phyloP scores from a whole-genome alignment of 2,329 filamentous ascomycete genomes.

The Cladosporium cucumerinum region DNA sequence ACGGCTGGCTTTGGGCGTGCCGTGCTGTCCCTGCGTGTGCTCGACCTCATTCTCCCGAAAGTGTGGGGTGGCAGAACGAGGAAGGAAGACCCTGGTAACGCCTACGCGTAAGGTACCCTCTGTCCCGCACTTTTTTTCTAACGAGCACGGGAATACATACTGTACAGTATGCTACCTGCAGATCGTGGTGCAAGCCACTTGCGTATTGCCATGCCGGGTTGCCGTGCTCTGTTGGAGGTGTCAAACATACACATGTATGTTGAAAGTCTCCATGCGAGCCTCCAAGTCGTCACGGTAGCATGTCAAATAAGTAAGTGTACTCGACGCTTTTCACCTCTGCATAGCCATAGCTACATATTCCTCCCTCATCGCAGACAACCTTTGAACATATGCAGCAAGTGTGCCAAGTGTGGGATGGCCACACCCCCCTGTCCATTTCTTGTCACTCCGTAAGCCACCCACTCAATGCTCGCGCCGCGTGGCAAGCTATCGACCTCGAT shows the following conservation, averaged over 20 bases:
- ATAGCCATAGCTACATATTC: neutral
- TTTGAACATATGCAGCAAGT: conserved; percentile 12
- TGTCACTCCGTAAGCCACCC: conserved; percentile 46
- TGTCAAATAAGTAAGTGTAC: neutral
- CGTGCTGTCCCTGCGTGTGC: neutral
- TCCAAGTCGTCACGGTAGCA: neutral
- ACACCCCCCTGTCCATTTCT: neutral
- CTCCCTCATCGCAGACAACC: neutral
- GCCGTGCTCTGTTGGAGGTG: neutral
- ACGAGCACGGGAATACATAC: neutral
- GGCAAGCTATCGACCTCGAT: conserved; percentile 76
- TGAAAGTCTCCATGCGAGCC: neutral
- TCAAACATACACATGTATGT: neutral
- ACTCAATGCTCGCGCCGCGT: conserved; percentile 72
- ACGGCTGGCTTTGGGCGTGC: neutral
- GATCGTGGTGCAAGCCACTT: neutral
- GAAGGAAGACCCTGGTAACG: conserved; percentile 2
- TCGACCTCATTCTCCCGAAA: neutral
- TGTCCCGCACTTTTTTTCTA: neutral
- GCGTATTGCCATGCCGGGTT: neutral
- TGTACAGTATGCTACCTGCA: neutral
- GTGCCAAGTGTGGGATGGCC: conserved; percentile 1
- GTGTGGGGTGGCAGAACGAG: neutral
- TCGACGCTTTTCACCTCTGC: neutral
- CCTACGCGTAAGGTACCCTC: neutral